These are phyloP conservation scores for Myrica gale DNA, from an alignment of 306 rosid species.

Conservation along the genomic window DNA sequence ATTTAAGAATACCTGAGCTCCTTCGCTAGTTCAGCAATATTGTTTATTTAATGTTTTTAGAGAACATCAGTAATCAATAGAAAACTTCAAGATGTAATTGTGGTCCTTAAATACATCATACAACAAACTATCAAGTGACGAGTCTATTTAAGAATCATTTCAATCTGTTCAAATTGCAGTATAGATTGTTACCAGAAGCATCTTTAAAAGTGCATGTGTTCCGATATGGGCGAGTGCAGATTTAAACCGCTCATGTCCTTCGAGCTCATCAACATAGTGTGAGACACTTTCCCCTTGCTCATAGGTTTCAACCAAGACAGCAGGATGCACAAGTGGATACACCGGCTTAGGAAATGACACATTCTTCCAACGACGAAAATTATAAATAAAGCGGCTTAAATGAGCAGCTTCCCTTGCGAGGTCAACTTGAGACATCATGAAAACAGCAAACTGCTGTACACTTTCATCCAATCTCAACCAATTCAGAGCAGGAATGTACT, in stretches of 20 bases:
- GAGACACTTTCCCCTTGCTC: constrained; percentile 93
- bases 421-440: constrained; percentile 99
- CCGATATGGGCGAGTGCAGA: constrained; percentile 94
- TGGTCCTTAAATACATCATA: too few species aligned
- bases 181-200: constrained; percentile 83
- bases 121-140: too few species aligned
- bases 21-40: background rate
- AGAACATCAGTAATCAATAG: background rate
- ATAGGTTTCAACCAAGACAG: constrained; percentile 93
- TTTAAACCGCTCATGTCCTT: constrained; percentile 76
- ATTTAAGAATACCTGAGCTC: too few species aligned
- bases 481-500: constrained; percentile 71
- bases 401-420: constrained; percentile 99
- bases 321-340: constrained; percentile 96
- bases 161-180: constrained; percentile 5
- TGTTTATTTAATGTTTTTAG: background rate
- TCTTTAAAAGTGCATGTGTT: constrained; percentile 94
- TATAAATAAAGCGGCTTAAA: constrained; percentile 89
- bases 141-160: background rate
- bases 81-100: too few species aligned
- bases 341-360: constrained; percentile 97
- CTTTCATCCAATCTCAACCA: constrained; percentile 99
- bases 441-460: constrained; percentile 95
- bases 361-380: constrained; percentile 87
- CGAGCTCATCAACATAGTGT: constrained; percentile 75